Evolutionary conservation across 2,329 filamentous ascomycete species (phyloP).

Genomic region (Annulohypoxylon truncatum): DNA sequence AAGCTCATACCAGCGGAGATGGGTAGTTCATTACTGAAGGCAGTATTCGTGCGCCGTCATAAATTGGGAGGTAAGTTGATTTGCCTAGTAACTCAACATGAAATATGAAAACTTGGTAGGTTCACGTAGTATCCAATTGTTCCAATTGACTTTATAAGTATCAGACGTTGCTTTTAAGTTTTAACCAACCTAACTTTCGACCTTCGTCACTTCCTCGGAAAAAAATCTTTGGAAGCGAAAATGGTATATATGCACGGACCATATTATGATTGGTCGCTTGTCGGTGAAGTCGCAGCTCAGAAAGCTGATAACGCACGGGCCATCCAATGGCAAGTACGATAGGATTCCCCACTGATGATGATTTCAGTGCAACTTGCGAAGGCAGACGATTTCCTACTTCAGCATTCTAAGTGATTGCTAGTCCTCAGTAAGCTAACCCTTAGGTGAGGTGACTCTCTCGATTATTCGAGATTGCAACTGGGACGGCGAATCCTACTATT

Average conservation of each 20-base stretch:
- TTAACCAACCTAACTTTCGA: not conserved
- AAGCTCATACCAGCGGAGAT: constrained; percentile 45
- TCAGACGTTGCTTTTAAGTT: not conserved
- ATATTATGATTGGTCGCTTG: not conserved
- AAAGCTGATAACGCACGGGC: constrained; percentile 14
- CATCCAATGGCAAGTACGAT: not conserved
- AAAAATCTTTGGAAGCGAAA: not conserved
- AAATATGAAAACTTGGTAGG: not conserved
- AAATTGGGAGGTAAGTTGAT: not conserved
- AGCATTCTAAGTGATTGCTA: constrained; percentile 13
- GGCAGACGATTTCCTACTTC: constrained; percentile 19
- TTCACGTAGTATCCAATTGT: not conserved
- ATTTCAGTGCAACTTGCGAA: constrained; percentile 30
- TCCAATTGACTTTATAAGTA: constrained; percentile 1
- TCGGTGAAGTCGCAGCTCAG: constrained; percentile 4
- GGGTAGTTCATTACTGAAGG: constrained; percentile 17
- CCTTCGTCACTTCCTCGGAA: not conserved
- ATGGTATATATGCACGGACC: constrained; percentile 19
- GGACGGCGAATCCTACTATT: not conserved
- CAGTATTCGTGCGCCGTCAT: not conserved
- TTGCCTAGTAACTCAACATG: not conserved
- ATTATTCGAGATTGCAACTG: not conserved
- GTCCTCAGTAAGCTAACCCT: constrained; percentile 6
- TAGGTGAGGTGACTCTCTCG: not conserved
- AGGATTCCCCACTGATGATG: constrained; percentile 39